A percentile compares a stretch with the other conserved stretches of the same genome.
phyloP scores from a whole-genome alignment of 306 rosid genomes.

The Cicer arietinum region DNA sequence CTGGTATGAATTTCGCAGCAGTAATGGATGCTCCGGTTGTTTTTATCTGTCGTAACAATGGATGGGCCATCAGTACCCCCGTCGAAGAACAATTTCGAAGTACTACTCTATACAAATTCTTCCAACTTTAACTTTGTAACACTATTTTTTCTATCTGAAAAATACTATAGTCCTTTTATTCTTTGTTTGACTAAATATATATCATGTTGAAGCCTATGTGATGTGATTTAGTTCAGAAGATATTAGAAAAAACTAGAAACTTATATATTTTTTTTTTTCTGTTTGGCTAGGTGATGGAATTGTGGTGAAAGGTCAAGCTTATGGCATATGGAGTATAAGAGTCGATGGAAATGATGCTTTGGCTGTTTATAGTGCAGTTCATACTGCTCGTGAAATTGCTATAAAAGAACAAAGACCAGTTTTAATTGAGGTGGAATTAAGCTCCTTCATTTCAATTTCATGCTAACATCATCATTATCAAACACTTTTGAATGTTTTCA shows the following conservation, averaged over 20 bases:
- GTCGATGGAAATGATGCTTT: slow-evolving; percentile 83
- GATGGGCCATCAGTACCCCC: slow-evolving; percentile 74
- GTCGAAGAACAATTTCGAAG: slow-evolving; percentile 66
- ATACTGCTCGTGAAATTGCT: slow-evolving; percentile 66
- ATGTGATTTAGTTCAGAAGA: slow-evolving; percentile 12
- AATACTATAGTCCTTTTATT: no score
- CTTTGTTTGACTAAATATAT: no score
- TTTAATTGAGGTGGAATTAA: slow-evolving; percentile 61
- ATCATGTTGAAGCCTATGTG: slow-evolving; percentile 20
- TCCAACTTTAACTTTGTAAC: not conserved
- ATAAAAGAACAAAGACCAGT: slow-evolving; percentile 63
- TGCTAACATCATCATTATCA: slow-evolving; percentile 20
- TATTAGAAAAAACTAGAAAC: not conserved
- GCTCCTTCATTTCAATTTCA: slow-evolving; percentile 8
- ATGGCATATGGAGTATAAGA: slow-evolving; percentile 69
- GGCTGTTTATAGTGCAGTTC: slow-evolving; percentile 69
- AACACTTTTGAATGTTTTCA: slow-evolving; percentile 17
- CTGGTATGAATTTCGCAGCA: slow-evolving; percentile 68
- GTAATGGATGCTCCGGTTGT: slow-evolving; percentile 63
- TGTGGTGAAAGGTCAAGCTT: slow-evolving; percentile 74
- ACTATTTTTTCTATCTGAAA: not conserved
- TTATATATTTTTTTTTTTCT: not conserved
- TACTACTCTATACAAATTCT: slow-evolving; percentile 40
- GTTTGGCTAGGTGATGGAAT: slow-evolving; percentile 72
- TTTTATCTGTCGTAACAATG: slow-evolving; percentile 64